Evolutionary conservation across 2,329 filamentous ascomycete genomes (phyloP).

Genomic region (Ramularia endophylla): DNA sequence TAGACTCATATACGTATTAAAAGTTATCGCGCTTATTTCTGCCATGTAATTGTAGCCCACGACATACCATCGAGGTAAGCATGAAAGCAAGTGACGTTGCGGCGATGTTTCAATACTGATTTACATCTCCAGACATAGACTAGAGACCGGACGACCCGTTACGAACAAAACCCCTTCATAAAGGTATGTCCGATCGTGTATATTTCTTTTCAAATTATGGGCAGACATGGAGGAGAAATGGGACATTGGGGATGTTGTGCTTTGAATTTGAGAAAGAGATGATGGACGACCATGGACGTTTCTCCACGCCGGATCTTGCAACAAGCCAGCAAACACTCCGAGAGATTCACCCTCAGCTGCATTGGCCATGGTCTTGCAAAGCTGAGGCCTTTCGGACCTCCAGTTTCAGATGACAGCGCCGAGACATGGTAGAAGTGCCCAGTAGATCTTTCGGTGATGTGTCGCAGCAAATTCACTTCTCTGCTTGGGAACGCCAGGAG

Average conservation of each 20-base stretch:
- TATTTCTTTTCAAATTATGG: conserved; percentile 3
- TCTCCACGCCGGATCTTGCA: no score
- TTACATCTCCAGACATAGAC: conserved; percentile 30
- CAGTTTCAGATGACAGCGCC: no score
- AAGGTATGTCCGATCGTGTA: conserved; percentile 14
- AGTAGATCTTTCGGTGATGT: no score
- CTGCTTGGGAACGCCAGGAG: no score
- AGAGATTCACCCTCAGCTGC: no score
- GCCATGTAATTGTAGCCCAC: conserved; percentile 27
- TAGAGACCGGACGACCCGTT: conserved; percentile 27
- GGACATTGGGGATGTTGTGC: neutral
- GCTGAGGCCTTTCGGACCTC: no score
- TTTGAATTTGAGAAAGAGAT: no score
- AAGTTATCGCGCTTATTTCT: conserved; percentile 12
- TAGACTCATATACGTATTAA: conserved; percentile 22
- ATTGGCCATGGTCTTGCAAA: no score
- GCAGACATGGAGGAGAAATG: neutral
- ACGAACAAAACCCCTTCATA: conserved; percentile 20
- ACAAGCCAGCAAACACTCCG: no score
- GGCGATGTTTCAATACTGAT: conserved; percentile 8
- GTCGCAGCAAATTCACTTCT: no score
- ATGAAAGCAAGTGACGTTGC: neutral
- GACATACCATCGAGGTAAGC: conserved; percentile 16
- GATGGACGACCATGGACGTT: no score
- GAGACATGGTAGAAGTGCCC: no score